Evolutionary conservation across 2,329 filamentous ascomycete genomes (phyloP).

Genomic region (Calonectria leucothoes): DNA sequence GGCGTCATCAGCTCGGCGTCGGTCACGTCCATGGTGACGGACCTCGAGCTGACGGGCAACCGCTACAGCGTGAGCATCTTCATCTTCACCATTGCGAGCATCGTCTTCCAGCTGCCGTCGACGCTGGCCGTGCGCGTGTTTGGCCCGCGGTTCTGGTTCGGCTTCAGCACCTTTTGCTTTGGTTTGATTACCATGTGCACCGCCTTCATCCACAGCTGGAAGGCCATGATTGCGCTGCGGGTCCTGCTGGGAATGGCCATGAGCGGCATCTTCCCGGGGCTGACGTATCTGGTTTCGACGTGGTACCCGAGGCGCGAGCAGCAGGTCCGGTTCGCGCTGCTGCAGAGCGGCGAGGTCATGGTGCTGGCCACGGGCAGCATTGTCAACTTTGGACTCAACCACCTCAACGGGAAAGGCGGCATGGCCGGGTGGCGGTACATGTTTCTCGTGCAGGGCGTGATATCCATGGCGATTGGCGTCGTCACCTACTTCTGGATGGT

Average conservation of each 20-base stretch:
- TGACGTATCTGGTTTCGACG: constrained; percentile 5
- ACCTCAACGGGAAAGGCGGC: constrained; percentile 4
- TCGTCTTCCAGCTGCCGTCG: constrained; percentile 9
- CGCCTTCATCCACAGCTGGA: constrained; percentile 18
- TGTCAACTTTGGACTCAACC: constrained; percentile 13
- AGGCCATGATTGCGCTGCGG: constrained; percentile 6
- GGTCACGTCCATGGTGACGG: constrained; percentile 10
- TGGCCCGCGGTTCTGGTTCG: constrained; percentile 4
- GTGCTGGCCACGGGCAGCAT: constrained; percentile 9
- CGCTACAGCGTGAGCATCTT: constrained; percentile 19
- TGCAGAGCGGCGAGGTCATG: constrained; percentile 1
- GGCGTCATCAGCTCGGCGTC: constrained; percentile 14
- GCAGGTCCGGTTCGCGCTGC: constrained; percentile 3
- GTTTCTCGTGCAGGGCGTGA: constrained; percentile 13
- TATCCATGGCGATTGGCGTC: constrained; percentile 3
- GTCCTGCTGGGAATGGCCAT: constrained; percentile 6
- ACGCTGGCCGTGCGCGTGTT: background rate
- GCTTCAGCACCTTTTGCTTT: background rate
- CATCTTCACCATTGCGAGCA: constrained; percentile 16
- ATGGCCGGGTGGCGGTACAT: constrained; percentile 15
- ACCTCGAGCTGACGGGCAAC: constrained; percentile 6
- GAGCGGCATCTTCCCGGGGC: constrained; percentile 12
- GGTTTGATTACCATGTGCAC: constrained; percentile 14
- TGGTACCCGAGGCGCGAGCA: constrained; percentile 15
- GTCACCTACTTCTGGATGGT: constrained; percentile 13